Evolutionary conservation across 306 rosid genomes (phyloP), one percentile per base, ranked within the genome.

Genomic region (Acacia confusa): DNA sequence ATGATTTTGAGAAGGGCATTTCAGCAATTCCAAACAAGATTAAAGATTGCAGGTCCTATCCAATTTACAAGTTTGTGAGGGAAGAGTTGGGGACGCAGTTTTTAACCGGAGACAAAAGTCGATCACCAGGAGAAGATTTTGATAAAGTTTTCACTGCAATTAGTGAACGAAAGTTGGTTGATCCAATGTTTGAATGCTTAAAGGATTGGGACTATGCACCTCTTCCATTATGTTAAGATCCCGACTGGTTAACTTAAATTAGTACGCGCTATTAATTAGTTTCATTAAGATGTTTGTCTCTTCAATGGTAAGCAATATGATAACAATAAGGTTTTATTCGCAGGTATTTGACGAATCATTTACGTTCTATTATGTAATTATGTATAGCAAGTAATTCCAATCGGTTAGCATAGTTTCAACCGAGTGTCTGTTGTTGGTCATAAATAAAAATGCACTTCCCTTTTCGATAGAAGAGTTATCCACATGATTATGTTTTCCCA

Each of bases 41-140:
- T 0, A 83, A 63, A 63, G 69, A 79, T 11, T 83, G 86, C 48
- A 67, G 80, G 48, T 83, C 86, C 27, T 83, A 73, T 74, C 80
- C 83, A 66, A 47, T 83, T 3, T 83, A 74, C 30, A 83, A 73
- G 86, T 83, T 78, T 73, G 71, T 78, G 2, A 78, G 86, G 72
- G 82, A 78, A 25, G 71, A 74, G 53, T 15, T 78, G 80, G 52
- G 80, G 40, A 74, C 75, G 7, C 68, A 67, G 52, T 34, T 79
- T 36, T 55, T 83, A 44, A 67, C 77, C 2, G 86, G 86, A 67
- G 78, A 83, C 22, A 79, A 78, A 44, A 44, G 22, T 22, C 60
- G 58, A 68, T 83, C 86, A 27, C 83, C 86, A 1, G 86, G 86
- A 24, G 86, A 83, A 74, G 80, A 79, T 73, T 83, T 83, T 83